Conservation (phyloP, 1,139 yeast genomes). For the Sugiyamaella sp. region DNA sequence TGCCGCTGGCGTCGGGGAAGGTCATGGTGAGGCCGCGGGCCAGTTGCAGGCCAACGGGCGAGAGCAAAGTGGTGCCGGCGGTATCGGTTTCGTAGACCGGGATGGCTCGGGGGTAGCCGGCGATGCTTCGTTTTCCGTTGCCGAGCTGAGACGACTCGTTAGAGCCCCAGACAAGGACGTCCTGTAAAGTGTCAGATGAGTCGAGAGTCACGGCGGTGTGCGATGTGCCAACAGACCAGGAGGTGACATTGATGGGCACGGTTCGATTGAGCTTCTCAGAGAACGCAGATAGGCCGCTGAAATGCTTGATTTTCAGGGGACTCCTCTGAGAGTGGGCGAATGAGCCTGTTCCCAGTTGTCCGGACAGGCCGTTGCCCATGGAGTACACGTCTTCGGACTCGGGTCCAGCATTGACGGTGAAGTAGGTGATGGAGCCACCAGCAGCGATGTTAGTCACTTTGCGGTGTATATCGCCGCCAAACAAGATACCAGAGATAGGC, state of each 20-base stretch:
- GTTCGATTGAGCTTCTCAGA: conserved; percentile 44
- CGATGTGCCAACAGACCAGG: conserved; percentile 63
- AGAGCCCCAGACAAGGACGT: conserved; percentile 80
- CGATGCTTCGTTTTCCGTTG: conserved; percentile 69
- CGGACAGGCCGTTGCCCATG: conserved; percentile 83
- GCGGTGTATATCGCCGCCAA: conserved; percentile 17
- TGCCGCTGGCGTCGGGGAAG: conserved; percentile 33
- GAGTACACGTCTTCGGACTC: conserved; percentile 44
- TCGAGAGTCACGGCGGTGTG: conserved; percentile 66
- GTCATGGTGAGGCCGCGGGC: conserved; percentile 13
- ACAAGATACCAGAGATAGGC: conserved; percentile 14
- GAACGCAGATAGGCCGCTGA: conserved; percentile 48
- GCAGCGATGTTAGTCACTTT: conserved; percentile 52
- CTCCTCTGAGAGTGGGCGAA: conserved; percentile 71
- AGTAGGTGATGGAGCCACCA: conserved; percentile 67
- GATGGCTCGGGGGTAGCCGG: conserved; percentile 61
- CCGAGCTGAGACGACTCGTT: conserved; percentile 85
- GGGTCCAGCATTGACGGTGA: conserved; percentile 31
- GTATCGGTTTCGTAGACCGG: conserved; percentile 45
- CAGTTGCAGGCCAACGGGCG: conserved; percentile 8
- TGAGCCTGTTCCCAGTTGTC: conserved; percentile 83
- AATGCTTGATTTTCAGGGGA: conserved; percentile 60
- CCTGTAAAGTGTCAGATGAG: conserved; percentile 39
- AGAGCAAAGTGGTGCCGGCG: conserved; percentile 5
- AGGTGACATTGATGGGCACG: conserved; percentile 51